Evolutionary conservation across 2,329 filamentous ascomycete genomes (phyloP).

Genomic region (Chalaropsis thielavioides): DNA sequence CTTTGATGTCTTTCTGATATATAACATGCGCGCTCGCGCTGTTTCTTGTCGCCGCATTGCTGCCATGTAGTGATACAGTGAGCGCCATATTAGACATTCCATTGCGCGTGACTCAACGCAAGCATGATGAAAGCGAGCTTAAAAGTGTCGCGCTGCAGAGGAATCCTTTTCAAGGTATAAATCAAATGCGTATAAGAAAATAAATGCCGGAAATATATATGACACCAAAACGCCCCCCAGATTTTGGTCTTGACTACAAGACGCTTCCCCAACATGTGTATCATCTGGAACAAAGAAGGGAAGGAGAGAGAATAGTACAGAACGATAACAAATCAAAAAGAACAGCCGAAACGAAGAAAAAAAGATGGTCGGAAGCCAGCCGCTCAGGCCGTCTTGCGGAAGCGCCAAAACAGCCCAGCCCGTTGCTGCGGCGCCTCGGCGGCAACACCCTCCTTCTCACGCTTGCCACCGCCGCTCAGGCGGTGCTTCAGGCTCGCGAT

Average conservation of each 20-base stretch:
- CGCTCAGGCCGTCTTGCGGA: background rate
- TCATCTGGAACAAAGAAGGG: background rate
- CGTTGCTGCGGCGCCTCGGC: background rate
- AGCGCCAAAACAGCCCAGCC: conserved; percentile 4
- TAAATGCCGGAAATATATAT: background rate
- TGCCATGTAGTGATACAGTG: background rate
- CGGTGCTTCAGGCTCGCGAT: conserved; percentile 27
- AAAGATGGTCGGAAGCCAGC: background rate
- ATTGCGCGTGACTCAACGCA: background rate
- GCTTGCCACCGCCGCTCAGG: conserved; percentile 22
- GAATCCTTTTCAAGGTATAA: background rate
- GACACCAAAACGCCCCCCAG: background rate
- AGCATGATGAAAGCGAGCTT: no score
- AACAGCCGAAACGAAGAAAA: background rate
- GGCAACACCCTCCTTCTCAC: background rate
- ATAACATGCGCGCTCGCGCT: background rate
- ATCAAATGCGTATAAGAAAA: background rate
- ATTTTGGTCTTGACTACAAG: background rate
- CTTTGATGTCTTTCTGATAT: background rate
- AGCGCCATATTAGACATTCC: no score
- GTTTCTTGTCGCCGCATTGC: background rate
- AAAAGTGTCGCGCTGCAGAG: background rate
- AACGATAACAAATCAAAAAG: background rate
- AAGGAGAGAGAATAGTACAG: background rate
- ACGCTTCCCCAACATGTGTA: background rate